These are phyloP conservation scores for Agaricus blazei DNA, from an alignment of 768 basidiomycete species.

Conservation along the genomic window DNA sequence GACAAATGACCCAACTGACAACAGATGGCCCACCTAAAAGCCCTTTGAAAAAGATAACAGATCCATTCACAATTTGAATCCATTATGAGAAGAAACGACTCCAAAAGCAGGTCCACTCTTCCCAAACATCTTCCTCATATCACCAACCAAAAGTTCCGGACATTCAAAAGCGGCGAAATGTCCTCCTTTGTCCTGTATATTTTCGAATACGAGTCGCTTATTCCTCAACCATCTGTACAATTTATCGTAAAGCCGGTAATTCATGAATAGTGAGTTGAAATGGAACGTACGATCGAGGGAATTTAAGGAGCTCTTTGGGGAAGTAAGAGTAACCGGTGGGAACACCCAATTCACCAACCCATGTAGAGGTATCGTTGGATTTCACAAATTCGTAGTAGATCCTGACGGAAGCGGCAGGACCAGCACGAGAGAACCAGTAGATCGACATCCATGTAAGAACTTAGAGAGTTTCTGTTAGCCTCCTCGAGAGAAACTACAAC, in stretches of 20 bases:
- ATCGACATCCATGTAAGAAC: constrained; percentile 57
- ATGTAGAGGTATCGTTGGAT: constrained; percentile 7
- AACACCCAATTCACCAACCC: constrained; percentile 19
- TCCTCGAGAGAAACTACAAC: not conserved
- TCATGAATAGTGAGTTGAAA: not conserved
- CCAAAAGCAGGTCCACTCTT: constrained; percentile 43
- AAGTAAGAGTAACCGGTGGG: constrained; percentile 49
- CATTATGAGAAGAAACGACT: constrained; percentile 38
- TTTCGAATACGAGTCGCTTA: constrained; percentile 39
- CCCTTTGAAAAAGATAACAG: not conserved
- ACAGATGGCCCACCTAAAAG: not conserved
- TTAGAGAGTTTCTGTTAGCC: constrained; percentile 13
- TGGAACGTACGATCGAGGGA: constrained; percentile 26
- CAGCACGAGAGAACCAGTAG: constrained; percentile 53
- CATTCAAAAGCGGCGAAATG: constrained; percentile 55
- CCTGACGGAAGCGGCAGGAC: constrained; percentile 51
- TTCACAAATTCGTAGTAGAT: constrained; percentile 50
- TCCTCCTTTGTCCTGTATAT: constrained; percentile 45
- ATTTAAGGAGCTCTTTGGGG: constrained; percentile 36
- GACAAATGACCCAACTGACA: too few species aligned
- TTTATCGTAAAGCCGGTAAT: not conserved
- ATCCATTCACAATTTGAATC: constrained; percentile 20
- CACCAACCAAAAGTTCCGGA: constrained; percentile 41
- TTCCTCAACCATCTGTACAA: constrained; percentile 35
- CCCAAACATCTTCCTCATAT: constrained; percentile 54